A percentile compares a stretch with the other conserved stretches of the same genome.
Evolutionary conservation across 2,329 filamentous ascomycete genomes (phyloP).

Genomic region (Myrmaecium sp.): DNA sequence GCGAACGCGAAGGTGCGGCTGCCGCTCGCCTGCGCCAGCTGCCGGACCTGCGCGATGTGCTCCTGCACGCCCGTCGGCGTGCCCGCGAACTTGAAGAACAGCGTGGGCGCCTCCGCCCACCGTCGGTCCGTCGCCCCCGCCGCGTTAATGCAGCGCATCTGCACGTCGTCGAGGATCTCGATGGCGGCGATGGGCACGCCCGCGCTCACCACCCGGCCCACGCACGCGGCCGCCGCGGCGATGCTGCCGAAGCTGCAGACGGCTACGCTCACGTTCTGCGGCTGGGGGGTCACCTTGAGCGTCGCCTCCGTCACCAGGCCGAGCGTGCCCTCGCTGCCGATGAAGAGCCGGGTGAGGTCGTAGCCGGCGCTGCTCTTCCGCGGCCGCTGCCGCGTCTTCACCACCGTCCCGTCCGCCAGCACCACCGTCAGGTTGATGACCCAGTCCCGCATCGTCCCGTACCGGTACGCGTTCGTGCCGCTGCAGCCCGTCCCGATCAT

Average conservation of each 20-base stretch:
- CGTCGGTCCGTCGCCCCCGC: slow-evolving; percentile 44
- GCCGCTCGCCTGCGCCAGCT: slow-evolving; percentile 40
- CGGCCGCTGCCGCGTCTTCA: slow-evolving; percentile 77
- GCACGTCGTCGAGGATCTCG: slow-evolving; percentile 80
- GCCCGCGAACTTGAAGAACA: slow-evolving; percentile 63
- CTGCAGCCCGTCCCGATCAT: slow-evolving; percentile 65
- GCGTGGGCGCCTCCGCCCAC: slow-evolving; percentile 53
- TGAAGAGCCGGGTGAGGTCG: slow-evolving; percentile 75
- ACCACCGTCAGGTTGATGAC: slow-evolving; percentile 76
- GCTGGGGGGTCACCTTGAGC: slow-evolving; percentile 69
- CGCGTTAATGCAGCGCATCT: slow-evolving; percentile 61
- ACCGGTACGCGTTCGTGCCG: slow-evolving; percentile 81
- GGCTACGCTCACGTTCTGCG: slow-evolving; percentile 64
- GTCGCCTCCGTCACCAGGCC: slow-evolving; percentile 84
- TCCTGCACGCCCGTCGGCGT: slow-evolving; percentile 57
- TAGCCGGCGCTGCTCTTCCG: slow-evolving; percentile 85
- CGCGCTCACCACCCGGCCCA: slow-evolving; percentile 59
- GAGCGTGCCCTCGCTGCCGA: slow-evolving; percentile 81
- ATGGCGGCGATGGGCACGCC: slow-evolving; percentile 81
- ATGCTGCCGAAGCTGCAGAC: slow-evolving; percentile 49
- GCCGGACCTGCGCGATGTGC: slow-evolving; percentile 52
- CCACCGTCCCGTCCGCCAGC: slow-evolving; percentile 72
- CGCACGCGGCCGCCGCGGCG: slow-evolving; percentile 60
- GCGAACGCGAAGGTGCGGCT: slow-evolving; percentile 57
- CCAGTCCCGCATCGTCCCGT: slow-evolving; percentile 93